Evolutionary conservation across 306 rosid species (phyloP), one percentile per base, ranked within the genome.

Genomic region (Trifolium repens): DNA sequence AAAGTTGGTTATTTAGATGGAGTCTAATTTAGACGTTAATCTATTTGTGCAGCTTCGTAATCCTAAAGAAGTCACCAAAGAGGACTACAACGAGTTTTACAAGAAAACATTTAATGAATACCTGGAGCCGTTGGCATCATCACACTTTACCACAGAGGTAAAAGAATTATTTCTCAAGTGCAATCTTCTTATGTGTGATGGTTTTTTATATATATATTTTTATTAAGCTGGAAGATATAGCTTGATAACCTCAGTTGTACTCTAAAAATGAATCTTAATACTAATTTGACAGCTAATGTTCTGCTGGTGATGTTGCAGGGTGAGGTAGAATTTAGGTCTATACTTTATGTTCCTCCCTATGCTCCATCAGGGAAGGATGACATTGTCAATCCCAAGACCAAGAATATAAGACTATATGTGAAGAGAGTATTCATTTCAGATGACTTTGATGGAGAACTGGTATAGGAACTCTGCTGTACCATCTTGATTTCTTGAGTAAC

Each of bases 391-490:
- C 90, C 96, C 74, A 96, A 92, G 96, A 96, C 99, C 39, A 96
- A 96, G 83, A 96, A 96, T 79, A 96, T 96, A 42, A 89, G 99
- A 80, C 99, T 96, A 12, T 81, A 85, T 60, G 99, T 96, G 76
- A 92, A 96, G 81, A 86, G 99, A 76, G 97, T 96, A 71, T 96
- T 96, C 88, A 92, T 96, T 86, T 96, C 99, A 74, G 96, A 96
- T 75, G 98, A 92, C 82, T 96, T 92, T 66, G 97, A 96, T 81
- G 99, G 98, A 80, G 99, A 96, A 83, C 80, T 96, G 99, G 99
- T 96, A 96, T 71, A 64, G 37, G 52, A 58, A 37, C 32, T 74
- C 50, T 71, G 24, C 60, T 64, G 7, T 49, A 55, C 30, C 59
- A 39, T 26, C 55, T 22, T 67, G 66, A 58, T 60, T n/a, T 40